Evolutionary conservation across 345 rosid genomes (phyloP).

Genomic region (Euphorbia peplus): DNA sequence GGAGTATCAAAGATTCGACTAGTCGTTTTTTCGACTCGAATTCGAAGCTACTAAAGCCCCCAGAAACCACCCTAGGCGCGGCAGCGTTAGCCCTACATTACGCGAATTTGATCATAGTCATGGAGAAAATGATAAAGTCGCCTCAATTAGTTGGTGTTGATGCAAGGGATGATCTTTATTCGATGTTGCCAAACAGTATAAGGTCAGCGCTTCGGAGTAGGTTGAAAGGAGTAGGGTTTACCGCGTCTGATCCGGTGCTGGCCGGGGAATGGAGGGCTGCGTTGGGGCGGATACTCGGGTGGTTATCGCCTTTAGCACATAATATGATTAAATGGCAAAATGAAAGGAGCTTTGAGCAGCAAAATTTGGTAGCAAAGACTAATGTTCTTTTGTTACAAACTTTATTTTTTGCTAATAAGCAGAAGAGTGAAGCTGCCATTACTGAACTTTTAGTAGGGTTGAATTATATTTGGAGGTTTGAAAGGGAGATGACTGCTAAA

Average conservation of each 20-base stretch:
- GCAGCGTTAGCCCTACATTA: conserved; percentile 79
- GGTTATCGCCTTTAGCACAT: conserved; percentile 91
- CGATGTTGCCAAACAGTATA: conserved; percentile 79
- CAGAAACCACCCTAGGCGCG: conserved; percentile 68
- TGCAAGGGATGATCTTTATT: conserved; percentile 82
- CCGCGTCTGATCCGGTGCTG: conserved; percentile 65
- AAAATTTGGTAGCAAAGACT: conserved; percentile 41
- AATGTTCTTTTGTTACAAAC: conserved; percentile 80
- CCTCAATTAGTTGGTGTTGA: conserved; percentile 90
- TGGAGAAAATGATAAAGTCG: conserved; percentile 91
- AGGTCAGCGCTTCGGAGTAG: conserved; percentile 56
- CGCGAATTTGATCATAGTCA: conserved; percentile 73
- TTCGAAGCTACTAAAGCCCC: conserved; percentile 62
- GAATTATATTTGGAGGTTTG: conserved; percentile 95
- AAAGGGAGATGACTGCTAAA: conserved; percentile 91
- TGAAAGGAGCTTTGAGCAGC: conserved; percentile 92
- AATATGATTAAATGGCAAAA: conserved; percentile 98
- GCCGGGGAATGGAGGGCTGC: conserved; percentile 91
- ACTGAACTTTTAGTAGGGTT: conserved; percentile 90
- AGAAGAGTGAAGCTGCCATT: conserved; percentile 89
- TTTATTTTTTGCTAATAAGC: conserved; percentile 66
- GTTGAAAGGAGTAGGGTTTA: conserved; percentile 70
- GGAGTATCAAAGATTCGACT: conserved; percentile 7
- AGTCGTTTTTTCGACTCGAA: conserved; percentile 57
- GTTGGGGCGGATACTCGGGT: conserved; percentile 61